Conservation (phyloP, 345 rosid species). For the Eucalyptus regnans region DNA sequence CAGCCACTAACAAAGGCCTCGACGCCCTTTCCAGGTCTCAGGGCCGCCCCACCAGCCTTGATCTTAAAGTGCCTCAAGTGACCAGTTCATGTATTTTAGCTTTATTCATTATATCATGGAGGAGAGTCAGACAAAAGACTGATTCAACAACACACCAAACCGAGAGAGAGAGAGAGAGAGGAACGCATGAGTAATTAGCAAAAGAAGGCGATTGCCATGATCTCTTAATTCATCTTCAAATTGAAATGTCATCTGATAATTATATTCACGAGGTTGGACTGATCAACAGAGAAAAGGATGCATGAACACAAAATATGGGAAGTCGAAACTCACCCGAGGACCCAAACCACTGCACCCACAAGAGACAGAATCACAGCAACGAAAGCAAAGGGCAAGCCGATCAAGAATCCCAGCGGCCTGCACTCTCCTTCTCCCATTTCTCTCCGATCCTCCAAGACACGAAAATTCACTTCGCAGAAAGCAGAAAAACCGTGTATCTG, state of each 20-base stretch:
- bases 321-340: slow-evolving; percentile 15
- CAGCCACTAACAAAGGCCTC: background rate
- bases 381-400: slow-evolving; percentile 28
- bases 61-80: background rate
- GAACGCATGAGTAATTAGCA: background rate
- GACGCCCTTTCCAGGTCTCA: background rate
- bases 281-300: background rate
- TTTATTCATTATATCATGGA: background rate
- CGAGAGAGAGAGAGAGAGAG: background rate
- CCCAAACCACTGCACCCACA: slow-evolving; percentile 24
- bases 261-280: background rate
- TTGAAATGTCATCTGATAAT: background rate
- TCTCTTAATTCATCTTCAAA: background rate
- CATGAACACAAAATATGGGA: background rate
- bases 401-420: slow-evolving; percentile 25
- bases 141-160: background rate
- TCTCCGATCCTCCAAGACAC: background rate
- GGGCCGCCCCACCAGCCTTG: background rate
- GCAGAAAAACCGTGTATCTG: background rate
- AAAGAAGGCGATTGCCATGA: background rate
- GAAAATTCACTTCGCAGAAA: background rate
- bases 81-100: background rate
- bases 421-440: slow-evolving; percentile 18
- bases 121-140: background rate
- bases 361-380: slow-evolving; percentile 17